These are phyloP conservation scores for Boletus tylopilopsis DNA, from an alignment of 768 basidiomycete genomes.

Conservation along the genomic window DNA sequence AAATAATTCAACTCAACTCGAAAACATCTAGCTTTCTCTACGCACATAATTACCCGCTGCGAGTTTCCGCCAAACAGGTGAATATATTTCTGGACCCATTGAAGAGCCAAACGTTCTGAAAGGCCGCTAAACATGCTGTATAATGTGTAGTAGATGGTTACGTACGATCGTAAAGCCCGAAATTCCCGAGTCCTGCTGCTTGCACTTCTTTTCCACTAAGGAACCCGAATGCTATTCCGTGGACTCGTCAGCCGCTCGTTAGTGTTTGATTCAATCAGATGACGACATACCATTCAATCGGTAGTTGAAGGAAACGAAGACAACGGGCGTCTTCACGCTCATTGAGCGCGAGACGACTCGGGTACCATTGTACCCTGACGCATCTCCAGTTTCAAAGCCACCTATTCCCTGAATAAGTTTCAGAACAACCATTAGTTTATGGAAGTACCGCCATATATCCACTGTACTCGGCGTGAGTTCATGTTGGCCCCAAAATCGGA, in stretches of 20 bases:
- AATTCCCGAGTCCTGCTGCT: not conserved
- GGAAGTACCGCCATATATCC: not conserved
- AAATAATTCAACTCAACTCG: not conserved
- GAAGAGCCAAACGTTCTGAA: constrained; percentile 1
- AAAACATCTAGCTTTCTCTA: not conserved
- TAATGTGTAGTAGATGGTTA: not conserved
- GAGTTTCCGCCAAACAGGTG: not conserved
- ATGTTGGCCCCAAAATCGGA: not conserved
- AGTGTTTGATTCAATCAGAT: not conserved
- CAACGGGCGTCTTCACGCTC: not conserved
- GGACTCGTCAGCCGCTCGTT: not conserved
- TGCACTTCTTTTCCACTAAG: constrained; percentile 18
- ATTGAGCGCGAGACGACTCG: constrained; percentile 19
- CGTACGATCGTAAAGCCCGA: constrained; percentile 32
- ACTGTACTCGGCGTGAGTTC: not conserved
- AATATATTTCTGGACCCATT: constrained; percentile 2
- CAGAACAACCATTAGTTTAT: too few species aligned
- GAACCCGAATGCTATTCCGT: constrained; percentile 25
- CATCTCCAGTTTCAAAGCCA: constrained; percentile 6
- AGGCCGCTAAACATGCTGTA: not conserved
- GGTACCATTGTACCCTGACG: constrained; percentile 13
- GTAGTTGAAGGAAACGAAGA: not conserved
- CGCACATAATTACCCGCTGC: constrained; percentile 13
- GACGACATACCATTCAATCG: constrained; percentile 14
- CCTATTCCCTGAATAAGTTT: constrained; percentile 1